Base-by-base conservation (phyloP, 2,329 filamentous ascomycete genomes). In the Aureobasidium sp. region DNA sequence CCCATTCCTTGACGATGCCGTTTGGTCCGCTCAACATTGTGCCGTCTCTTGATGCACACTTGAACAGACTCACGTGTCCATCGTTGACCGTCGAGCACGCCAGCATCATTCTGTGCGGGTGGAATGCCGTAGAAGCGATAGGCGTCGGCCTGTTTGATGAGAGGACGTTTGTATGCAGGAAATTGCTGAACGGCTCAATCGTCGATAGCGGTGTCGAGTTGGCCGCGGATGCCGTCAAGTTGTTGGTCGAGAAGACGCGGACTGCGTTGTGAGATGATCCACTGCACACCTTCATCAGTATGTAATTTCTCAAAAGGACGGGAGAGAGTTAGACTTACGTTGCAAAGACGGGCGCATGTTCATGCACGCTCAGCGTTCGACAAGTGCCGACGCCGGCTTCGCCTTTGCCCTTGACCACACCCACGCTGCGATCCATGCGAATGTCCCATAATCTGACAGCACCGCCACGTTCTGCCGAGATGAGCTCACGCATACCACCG, bases 361-460 rank as follows among this genome's bases (percentile, higher is more conserved):
- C 93, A 68, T 98, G 93, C 37, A 93, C 90, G 67, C 87, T 93
- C 54, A 95, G 79, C 16, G 88, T 95, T 53, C 90, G 82, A 56
- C 95, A 77, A 7, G 85, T 86, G 62, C 90, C 84, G 10, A 48
- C 19, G 19, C 54, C 56, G 10, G 51, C 54, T 17, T 56, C 42
- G 56, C 79, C 83, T 3, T 88, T 91, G 3, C 85, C 82, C 63
- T 82, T 77, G 61, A 89, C 84, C 3, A 80, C 79, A 49, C 81
- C 79, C 42, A 91, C 73, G 2, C 86, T 81, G 59, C 78, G 77
- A 58, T 90, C 12, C 82, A 89, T 88, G 44, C 93, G 82, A 47
- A 98, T 89, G 68, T 98, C 93, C 93, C 93, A 98, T 14, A 98
- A 76, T 67, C 88, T 90, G 59, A 98, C 87, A 65, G 93, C 93